Evolutionary conservation across 192 early-diverging fungal species (phyloP).

Genomic region (Globomyces pollinis-pini): DNA sequence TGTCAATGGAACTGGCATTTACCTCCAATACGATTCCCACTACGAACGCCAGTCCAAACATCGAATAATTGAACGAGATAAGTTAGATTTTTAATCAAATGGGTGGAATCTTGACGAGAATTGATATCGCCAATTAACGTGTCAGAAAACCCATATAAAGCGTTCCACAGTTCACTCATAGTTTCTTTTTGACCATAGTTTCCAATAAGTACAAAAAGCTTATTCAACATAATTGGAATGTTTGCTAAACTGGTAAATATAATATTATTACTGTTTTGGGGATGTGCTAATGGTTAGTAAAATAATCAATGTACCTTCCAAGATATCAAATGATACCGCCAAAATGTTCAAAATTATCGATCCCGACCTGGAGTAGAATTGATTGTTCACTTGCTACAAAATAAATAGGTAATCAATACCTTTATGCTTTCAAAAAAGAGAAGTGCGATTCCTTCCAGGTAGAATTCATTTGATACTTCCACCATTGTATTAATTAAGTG

Average conservation of each 20-base stretch:
- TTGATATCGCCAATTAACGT: neutral
- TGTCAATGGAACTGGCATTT: too few species aligned
- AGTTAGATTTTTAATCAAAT: neutral
- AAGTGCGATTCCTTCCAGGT: slow-evolving; percentile 68
- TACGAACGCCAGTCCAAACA: slow-evolving; percentile 15
- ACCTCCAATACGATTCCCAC: slow-evolving; percentile 18
- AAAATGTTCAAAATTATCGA: slow-evolving; percentile 24
- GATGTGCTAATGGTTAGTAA: too few species aligned
- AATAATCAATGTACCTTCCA: too few species aligned
- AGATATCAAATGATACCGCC: slow-evolving; percentile 7
- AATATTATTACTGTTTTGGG: too few species aligned
- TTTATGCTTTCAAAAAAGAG: slow-evolving; percentile 81
- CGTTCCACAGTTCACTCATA: neutral
- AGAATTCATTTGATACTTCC: slow-evolving; percentile 24
- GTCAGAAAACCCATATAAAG: neutral
- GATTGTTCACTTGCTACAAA: slow-evolving; percentile 45
- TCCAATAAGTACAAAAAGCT: slow-evolving; percentile 25
- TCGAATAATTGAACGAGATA: neutral
- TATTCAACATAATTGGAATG: slow-evolving; percentile 13
- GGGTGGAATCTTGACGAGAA: too few species aligned
- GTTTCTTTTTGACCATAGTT: slow-evolving; percentile 16
- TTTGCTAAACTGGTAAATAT: too few species aligned
- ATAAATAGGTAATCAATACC: too few species aligned
- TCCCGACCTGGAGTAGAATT: slow-evolving; percentile 47
- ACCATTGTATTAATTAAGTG: neutral